Conservation (phyloP, 495 filamentous ascomycete genomes). For the Trichoderma erinaceum region DNA sequence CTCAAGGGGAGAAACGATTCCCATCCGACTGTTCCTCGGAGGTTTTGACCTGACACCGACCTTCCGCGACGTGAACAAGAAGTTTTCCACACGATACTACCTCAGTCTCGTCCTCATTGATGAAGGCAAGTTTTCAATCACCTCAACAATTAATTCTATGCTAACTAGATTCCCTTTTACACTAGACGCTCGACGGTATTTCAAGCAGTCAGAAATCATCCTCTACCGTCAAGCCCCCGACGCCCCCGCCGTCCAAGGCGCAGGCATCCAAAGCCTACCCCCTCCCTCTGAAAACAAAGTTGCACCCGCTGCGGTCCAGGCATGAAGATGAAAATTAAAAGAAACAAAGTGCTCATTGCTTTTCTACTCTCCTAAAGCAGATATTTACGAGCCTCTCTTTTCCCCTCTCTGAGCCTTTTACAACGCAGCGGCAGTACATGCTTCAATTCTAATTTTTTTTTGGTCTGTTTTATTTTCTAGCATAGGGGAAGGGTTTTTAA, state of each 20-base stretch:
- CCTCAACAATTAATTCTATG: not conserved
- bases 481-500: slow-evolving; percentile 12
- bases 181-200: slow-evolving; percentile 89
- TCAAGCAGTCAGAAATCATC: slow-evolving; percentile 99
- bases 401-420: not conserved
- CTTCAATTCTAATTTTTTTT: not conserved
- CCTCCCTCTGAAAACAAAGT: slow-evolving; percentile 26
- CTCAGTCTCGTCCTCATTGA: slow-evolving; percentile 94
- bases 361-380: not conserved
- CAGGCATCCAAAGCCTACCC: slow-evolving; percentile 22
- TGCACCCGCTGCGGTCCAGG: slow-evolving; percentile 23
- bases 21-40: slow-evolving; percentile 94
- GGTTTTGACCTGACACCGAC: slow-evolving; percentile 97
- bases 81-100: slow-evolving; percentile 97
- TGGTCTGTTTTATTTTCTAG: not conserved
- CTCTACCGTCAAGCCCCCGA: slow-evolving; percentile 92
- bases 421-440: not conserved
- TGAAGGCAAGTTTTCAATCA: slow-evolving; percentile 56
- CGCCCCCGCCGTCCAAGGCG: slow-evolving; percentile 30
- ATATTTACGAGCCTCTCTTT: not conserved
- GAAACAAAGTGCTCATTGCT: not conserved
- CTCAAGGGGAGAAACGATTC: slow-evolving; percentile 95
- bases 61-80: slow-evolving; percentile 99
- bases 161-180: slow-evolving; percentile 6
- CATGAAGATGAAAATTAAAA: slow-evolving; percentile 15